Base-by-base conservation (phyloP, 805 yeast genomes). In the Pichia pseudocactophila region DNA sequence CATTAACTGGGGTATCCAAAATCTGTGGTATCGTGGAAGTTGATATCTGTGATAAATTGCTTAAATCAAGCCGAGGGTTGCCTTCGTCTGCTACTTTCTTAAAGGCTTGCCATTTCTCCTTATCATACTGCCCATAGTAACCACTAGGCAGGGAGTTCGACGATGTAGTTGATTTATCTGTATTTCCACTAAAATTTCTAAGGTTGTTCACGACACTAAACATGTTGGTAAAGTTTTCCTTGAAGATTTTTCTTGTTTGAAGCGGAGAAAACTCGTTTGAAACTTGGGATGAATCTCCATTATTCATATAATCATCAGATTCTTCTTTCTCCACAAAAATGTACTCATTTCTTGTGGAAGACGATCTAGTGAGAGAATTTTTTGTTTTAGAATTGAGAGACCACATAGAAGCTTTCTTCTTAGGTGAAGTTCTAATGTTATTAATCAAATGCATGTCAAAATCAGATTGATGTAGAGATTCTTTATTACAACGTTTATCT, bases 51-150 rank as follows among this genome's bases (percentile, higher is more conserved):
- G 17, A 30, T 16, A 22, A 6, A 18, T 33, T 17, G 35, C 19
- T 33, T 15, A 31, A 9, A n/a, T 3, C 15, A 31, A 16, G 7
- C 15, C 11, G 12, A 31, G 7, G n/a, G 25, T 35, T 15, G 7
- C 8, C 19, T n/a, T 16, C 5, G 6, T 35, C 4, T 9, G 15
- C 17, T 49, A 39, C 37, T 50, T 56, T 51, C 39, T 70, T 68
- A 47, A 78, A 63, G 0, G 76, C 72, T 43, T 71, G 63, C 83
- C 83, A 78, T 55, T 78, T 78, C 54, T 78, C 85, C 51, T 72
- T 63, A 51, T 78, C 85, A 53, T 78, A 78, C 52, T 76, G 76
- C 0, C 84, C 83, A 42, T 78, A 69, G 3, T 75, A 78, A 11
- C 70, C 76, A 33, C 78, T 68, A 1, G 84, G 83, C 31, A 65